A percentile compares a stretch with the other conserved stretches of the same genome.
phyloP scores from a whole-genome alignment of 2,329 filamentous ascomycete species.

The Parastagonospora avenae region DNA sequence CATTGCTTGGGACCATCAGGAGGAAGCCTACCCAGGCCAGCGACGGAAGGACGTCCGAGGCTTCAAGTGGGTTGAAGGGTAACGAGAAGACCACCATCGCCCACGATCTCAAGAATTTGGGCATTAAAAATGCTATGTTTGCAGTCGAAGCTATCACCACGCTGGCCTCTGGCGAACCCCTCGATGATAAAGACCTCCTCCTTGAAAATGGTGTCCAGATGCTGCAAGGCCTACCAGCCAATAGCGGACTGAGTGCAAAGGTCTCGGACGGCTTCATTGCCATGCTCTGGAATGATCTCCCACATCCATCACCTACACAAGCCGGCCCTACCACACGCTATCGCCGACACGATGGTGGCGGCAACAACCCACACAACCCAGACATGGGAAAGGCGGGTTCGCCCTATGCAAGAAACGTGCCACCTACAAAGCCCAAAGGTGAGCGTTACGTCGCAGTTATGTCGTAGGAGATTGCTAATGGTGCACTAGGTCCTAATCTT shows the following conservation, averaged over 20 bases:
- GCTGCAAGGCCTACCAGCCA: conserved; percentile 56
- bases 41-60: conserved; percentile 51
- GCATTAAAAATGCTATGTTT: conserved; percentile 50
- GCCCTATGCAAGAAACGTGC: conserved; percentile 64
- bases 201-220: conserved; percentile 59
- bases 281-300: conserved; percentile 60
- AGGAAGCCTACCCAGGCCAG: conserved; percentile 54
- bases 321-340: conserved; percentile 54
- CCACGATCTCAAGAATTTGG: conserved; percentile 63
- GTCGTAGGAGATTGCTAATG: conserved; percentile 34
- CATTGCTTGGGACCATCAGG: conserved; percentile 53
- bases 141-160: conserved; percentile 63
- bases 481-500: conserved; percentile 44
- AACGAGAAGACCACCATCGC: conserved; percentile 31
- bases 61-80: conserved; percentile 24
- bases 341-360: conserved; percentile 44
- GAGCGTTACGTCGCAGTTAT: conserved; percentile 2
- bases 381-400: conserved; percentile 60
- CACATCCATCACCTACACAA: conserved; percentile 55
- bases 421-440: conserved; percentile 57
- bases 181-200: conserved; percentile 62
- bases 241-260: conserved; percentile 56
- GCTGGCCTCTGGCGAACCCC: conserved; percentile 67
- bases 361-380: conserved; percentile 58
- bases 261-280: conserved; percentile 58